Evolutionary conservation across 83 land plant genomes (phyloP).

Genomic region (Picea abies): DNA sequence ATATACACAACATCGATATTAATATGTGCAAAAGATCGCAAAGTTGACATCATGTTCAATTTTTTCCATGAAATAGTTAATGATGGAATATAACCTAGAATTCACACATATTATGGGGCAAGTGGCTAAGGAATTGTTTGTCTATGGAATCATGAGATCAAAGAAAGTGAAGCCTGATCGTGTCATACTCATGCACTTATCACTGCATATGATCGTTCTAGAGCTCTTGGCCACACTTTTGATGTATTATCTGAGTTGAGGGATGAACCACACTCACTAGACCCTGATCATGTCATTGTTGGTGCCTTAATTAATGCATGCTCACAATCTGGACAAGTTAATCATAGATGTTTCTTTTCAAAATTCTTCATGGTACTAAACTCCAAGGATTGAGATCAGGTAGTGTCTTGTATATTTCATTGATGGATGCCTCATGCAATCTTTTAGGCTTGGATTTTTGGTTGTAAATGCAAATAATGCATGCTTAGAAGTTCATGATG

Average conservation of each 20-base stretch:
- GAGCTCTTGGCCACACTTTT: constrained; percentile 94
- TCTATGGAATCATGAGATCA: constrained; percentile 90
- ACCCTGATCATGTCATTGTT: constrained; percentile 91
- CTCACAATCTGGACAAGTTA: constrained; percentile 73
- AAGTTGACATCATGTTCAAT: constrained; percentile 92
- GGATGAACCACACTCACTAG: constrained; percentile 69
- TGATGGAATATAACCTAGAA: constrained; percentile 77
- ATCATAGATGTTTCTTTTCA: neutral
- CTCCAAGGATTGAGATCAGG: too few species aligned
- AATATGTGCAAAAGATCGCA: constrained; percentile 88
- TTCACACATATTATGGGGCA: constrained; percentile 85
- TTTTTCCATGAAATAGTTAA: constrained; percentile 94
- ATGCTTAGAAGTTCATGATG: neutral
- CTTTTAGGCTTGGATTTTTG: too few species aligned
- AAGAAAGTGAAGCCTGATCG: constrained; percentile 95
- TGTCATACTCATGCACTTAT: constrained; percentile 94
- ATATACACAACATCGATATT: constrained; percentile 91
- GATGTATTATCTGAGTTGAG: constrained; percentile 92
- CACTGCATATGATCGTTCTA: constrained; percentile 94
- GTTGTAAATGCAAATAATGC: neutral
- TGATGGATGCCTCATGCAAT: too few species aligned
- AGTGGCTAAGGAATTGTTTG: constrained; percentile 96
- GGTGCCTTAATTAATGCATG: constrained; percentile 93
- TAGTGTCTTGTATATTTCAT: too few species aligned
- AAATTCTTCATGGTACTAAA: too few species aligned